These are phyloP conservation scores for Polygonum aviculare DNA, from an alignment of 148 eudicot species.

Conservation along the genomic window DNA sequence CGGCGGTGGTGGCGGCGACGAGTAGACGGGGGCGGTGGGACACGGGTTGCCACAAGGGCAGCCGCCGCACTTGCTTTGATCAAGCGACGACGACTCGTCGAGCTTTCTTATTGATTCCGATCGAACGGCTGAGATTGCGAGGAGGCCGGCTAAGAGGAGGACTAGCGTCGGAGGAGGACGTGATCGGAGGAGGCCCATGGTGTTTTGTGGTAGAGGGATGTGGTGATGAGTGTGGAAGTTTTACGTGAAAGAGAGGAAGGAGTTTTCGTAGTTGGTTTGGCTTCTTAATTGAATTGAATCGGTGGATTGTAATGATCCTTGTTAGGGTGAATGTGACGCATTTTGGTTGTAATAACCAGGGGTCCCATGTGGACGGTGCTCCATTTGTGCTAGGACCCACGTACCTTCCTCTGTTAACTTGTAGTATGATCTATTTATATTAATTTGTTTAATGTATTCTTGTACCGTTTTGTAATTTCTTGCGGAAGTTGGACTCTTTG, in stretches of 20 bases:
- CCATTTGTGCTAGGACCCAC: not conserved
- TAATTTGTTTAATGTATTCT: no score
- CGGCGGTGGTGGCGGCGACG: conserved; percentile 5
- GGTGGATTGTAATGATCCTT: no score
- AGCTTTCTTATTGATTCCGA: conserved; percentile 14
- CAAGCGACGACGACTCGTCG: conserved; percentile 15
- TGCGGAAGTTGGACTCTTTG: not conserved
- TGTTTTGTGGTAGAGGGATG: no score
- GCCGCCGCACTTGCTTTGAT: conserved; percentile 28
- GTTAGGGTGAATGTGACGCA: not conserved
- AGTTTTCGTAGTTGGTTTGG: not conserved
- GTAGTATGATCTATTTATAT: not conserved
- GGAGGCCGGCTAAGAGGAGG: not conserved
- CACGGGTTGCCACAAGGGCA: conserved; percentile 27
- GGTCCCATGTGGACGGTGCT: conserved; percentile 6
- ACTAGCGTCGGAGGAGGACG: not conserved
- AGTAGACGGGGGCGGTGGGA: conserved; percentile 27
- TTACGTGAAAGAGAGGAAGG: not conserved
- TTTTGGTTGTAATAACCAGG: not conserved
- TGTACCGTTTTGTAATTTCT: no score
- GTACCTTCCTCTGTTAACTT: not conserved
- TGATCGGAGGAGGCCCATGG: not conserved
- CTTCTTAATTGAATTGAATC: not conserved
- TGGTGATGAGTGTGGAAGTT: not conserved
- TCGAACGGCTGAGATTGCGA: conserved; percentile 7